Conservation (phyloP, 108 stramenopile genomes). For the Epithemia pelagica region DNA sequence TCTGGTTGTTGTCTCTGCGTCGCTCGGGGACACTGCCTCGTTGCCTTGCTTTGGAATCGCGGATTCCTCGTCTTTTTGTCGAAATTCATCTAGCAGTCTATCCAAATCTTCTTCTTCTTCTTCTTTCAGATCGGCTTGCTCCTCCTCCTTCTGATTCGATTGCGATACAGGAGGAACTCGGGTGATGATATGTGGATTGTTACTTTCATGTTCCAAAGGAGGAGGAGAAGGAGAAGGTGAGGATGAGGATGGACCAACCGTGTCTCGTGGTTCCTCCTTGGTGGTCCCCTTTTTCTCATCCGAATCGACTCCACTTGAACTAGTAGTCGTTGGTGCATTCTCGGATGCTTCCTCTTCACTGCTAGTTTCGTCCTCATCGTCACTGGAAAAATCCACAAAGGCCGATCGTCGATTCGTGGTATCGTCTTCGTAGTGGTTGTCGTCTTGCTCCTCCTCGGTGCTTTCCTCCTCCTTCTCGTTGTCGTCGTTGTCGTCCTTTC, state of each 20-base stretch:
- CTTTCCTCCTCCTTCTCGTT: constrained; percentile 25
- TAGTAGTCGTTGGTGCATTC: neutral
- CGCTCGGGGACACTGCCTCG: neutral
- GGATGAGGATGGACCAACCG: neutral
- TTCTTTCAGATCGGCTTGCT: neutral
- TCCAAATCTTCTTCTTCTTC: constrained; percentile 39
- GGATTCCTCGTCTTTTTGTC: neutral
- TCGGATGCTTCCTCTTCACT: neutral
- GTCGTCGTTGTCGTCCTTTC: constrained; percentile 5
- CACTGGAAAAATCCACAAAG: neutral
- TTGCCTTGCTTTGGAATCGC: constrained; percentile 5
- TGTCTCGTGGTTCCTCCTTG: neutral
- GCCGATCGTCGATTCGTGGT: neutral
- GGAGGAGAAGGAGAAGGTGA: too few species aligned
- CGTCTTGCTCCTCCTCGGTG: constrained; percentile 26
- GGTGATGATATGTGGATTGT: neutral
- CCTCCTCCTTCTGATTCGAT: neutral
- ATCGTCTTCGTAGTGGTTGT: constrained; percentile 3
- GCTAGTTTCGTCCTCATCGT: constrained; percentile 1
- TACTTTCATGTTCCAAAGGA: neutral
- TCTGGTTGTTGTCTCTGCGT: constrained; percentile 9
- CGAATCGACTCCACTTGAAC: neutral
- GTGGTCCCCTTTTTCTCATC: neutral
- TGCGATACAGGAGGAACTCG: neutral
- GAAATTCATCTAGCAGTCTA: constrained; percentile 42